Percentiles rank a stretch among this genome's conserved stretches.
Evolutionary conservation across 148 eudicot species (phyloP).

Genomic region (Vaccinium corymbosum): DNA sequence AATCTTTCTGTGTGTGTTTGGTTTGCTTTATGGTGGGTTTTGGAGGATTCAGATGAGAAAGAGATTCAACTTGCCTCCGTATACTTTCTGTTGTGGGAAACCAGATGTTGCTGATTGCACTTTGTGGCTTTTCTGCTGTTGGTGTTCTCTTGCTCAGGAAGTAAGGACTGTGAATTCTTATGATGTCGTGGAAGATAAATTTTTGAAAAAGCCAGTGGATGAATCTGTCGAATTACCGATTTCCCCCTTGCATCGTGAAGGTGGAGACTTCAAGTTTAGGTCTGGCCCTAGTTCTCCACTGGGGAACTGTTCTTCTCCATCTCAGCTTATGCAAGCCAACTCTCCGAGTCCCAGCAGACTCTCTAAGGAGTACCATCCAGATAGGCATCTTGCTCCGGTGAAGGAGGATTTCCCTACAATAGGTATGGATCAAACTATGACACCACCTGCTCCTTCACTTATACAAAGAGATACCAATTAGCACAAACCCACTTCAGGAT

Average conservation of each 20-base stretch:
- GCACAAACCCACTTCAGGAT: neutral
- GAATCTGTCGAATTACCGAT: slow-evolving; percentile 28
- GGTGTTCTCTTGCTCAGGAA: slow-evolving; percentile 99
- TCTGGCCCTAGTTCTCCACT: slow-evolving; percentile 49
- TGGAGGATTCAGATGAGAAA: slow-evolving; percentile 97
- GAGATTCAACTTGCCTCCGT: slow-evolving; percentile 71
- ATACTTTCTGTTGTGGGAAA: slow-evolving; percentile 58
- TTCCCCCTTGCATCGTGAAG: slow-evolving; percentile 43
- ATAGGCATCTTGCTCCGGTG: slow-evolving; percentile 23
- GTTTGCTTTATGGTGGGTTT: slow-evolving; percentile 87
- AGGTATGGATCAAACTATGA: slow-evolving; percentile 28
- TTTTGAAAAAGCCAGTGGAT: slow-evolving; percentile 40
- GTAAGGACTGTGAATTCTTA: slow-evolving; percentile 79
- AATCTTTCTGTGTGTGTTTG: slow-evolving; percentile 68
- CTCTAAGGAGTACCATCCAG: slow-evolving; percentile 23
- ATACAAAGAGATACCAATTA: slow-evolving; percentile 31
- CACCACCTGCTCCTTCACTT: slow-evolving; percentile 30
- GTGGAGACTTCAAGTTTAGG: slow-evolving; percentile 26
- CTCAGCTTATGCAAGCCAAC: slow-evolving; percentile 17
- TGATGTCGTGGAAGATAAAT: slow-evolving; percentile 63
- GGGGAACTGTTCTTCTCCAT: slow-evolving; percentile 30
- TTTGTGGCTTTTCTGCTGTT: slow-evolving; percentile 88
- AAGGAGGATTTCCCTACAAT: slow-evolving; percentile 28
- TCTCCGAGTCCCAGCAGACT: slow-evolving; percentile 42
- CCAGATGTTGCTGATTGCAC: slow-evolving; percentile 66